phyloP scores from a whole-genome alignment of 2,329 filamentous ascomycete species.

The Talaromyces sp. region DNA sequence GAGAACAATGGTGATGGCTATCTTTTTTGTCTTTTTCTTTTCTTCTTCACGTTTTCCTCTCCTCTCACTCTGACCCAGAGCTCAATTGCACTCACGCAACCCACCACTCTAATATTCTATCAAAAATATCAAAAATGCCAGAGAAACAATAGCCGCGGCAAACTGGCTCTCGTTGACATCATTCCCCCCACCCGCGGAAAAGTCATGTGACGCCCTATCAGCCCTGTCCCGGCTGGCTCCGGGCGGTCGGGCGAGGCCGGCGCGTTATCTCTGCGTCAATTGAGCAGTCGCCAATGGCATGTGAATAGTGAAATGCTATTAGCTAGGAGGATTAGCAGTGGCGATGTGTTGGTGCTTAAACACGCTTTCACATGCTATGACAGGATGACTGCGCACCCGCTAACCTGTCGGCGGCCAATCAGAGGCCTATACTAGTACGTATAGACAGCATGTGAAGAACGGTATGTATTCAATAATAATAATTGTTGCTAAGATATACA shows the following conservation, averaged over 20 bases:
- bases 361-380: background rate
- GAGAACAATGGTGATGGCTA: too few relatives aligned
- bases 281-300: background rate
- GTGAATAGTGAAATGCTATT: too few relatives aligned
- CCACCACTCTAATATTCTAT: background rate
- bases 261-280: background rate
- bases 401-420: background rate
- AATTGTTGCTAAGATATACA: background rate
- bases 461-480: background rate
- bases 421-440: too few relatives aligned
- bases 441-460: background rate
- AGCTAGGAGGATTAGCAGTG: background rate
- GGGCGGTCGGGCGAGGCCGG: background rate
- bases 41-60: too few relatives aligned
- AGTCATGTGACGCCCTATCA: slow-evolving; percentile 8
- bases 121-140: background rate
- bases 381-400: background rate
- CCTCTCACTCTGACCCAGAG: too few relatives aligned
- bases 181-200: slow-evolving; percentile 6
- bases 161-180: slow-evolving; percentile 2
- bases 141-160: slow-evolving; percentile 7
- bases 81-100: too few relatives aligned
- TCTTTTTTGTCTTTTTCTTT: too few relatives aligned
- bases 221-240: background rate
- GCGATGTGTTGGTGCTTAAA: background rate